Evolutionary conservation across 331 rosid species (phyloP), one percentile per base, ranked within the genome.

Genomic region (Stylosanthes scabra): DNA sequence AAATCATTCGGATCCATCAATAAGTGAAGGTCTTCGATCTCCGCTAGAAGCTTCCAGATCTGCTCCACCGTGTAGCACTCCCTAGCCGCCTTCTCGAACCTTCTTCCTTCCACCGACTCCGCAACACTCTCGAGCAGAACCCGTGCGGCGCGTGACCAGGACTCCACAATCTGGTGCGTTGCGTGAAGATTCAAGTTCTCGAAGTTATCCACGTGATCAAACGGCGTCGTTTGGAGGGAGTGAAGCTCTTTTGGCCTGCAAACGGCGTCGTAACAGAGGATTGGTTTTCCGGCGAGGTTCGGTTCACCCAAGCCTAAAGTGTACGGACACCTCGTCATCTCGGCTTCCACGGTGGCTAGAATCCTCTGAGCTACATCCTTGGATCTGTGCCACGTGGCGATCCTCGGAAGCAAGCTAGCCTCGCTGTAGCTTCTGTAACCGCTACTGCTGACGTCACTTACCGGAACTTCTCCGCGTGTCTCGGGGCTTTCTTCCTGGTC

Each of bases 261-360:
- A 6, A 93, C 85, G 66, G 44, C 72, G 78, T 93, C 98, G 88
- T 93, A 93, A 1, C 56, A 79, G 2, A 93, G 89, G 56, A 70
- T 70, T 9, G 93, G 93, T 15, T 93, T 93, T 0, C 86, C 91
- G 0, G 80, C 76, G 6, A 90, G 78, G 76, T 93, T 93, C 15
- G 96, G 88, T 57, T 93, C 98, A 0, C 98, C 98, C 42, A 93
- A 59, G 0, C 98, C 98, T 9, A 93, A 71, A 2, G 97, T 82
- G 84, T 86, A 91, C 11, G 90, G 75, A 42, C 99, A 91, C 63
- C 85, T 82, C 71, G 64, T 69, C 93, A 94, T 85, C 81, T 85
- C 89, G 75, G 84, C 80, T 49, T 94, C 99, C 40, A 94, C 76
- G 25, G 87, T 27, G 74, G 74, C 62, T 9, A 89, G 61, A 3